Conservation (phyloP, 2,329 filamentous ascomycete species). For the Calonectria hongkongensis region DNA sequence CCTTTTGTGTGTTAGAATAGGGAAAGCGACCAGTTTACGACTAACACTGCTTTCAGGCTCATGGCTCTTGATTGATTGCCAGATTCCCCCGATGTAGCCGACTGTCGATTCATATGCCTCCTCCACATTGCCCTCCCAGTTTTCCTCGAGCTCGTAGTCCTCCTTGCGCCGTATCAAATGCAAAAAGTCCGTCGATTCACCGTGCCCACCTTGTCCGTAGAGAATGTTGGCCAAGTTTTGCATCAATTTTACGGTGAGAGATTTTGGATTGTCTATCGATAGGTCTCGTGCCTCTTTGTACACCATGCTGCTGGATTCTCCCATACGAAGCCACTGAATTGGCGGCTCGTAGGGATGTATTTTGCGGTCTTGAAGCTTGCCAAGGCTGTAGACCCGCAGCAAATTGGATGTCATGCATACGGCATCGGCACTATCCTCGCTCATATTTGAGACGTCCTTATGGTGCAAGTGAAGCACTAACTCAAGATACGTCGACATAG, state of each 20-base stretch:
- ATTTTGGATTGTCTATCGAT: conserved; percentile 30
- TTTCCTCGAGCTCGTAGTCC: conserved; percentile 39
- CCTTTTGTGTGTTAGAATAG: conserved; percentile 45
- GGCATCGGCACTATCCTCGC: conserved; percentile 42
- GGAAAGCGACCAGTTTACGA: conserved; percentile 46
- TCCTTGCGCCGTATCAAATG: conserved; percentile 41
- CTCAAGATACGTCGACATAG: conserved; percentile 44
- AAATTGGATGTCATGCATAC: conserved; percentile 44
- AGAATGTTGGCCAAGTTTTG: conserved; percentile 36
- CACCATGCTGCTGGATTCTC: conserved; percentile 43
- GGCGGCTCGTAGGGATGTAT: conserved; percentile 47
- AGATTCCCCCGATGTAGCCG: conserved; percentile 46
- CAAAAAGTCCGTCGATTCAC: conserved; percentile 24
- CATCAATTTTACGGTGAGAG: conserved; percentile 37
- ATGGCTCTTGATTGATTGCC: conserved; percentile 40
- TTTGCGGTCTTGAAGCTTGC: conserved; percentile 43
- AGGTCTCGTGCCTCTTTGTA: conserved; percentile 41
- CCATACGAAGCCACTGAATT: conserved; percentile 49
- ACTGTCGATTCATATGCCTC: conserved; percentile 47
- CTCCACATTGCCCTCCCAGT: conserved; percentile 41
- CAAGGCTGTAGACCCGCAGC: conserved; percentile 45
- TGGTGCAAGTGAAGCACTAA: conserved; percentile 44
- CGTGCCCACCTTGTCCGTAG: conserved; percentile 29
- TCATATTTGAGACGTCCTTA: conserved; percentile 43
- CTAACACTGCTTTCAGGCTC: conserved; percentile 8